Base-by-base conservation (phyloP, 2,329 filamentous ascomycete species). In the Pseudogymnoascus sp. region DNA sequence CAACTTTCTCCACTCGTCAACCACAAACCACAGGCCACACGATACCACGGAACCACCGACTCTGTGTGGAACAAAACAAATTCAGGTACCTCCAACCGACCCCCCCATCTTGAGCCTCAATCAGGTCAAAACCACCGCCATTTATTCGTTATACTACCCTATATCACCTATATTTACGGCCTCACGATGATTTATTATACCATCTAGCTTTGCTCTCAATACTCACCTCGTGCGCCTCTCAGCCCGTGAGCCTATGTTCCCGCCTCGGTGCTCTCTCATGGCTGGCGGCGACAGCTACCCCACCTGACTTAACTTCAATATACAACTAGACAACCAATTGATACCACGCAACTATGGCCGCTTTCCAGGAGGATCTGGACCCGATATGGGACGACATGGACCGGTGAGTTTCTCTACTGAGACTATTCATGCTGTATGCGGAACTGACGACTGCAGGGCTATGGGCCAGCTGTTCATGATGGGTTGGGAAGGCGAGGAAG, bases 401-500 rank as follows among this genome's bases (percentile, higher is more conserved):
- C 65, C 70, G 63, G 63, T 63, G 31, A 51, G 59, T 31, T 62
- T 12, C 31, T 64, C 26, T 45, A 39, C 45, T 60, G 31, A 78
- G 76, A 70, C 67, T 73, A 61, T 37, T 57, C 29, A 14, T 57
- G 2, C n/a, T 57, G 29, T 12, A 18, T 14, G 26, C n/a, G 51
- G 29, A 34, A 57, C 51, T 57, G 16, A 57, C 51, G n/a, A 31
- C 59, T 40, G 63, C 71, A 87, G 85, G 81, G 83, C 84, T 66
- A 86, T 91, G 79, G 88, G 89, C 66, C 88, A 91, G 79, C 83
- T 87, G 79, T 81, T 91, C 75, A 88, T 90, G 75, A 90, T 92
- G 87, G 90, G 89, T 74, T 96, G 91, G 81, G 89, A 95, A 79
- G 90, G 90, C 66, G 91, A 88, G 63, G 84, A 89, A 73, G 87